Evolutionary conservation across 768 basidiomycete species (phyloP).

Genomic region (Amanita molliuscula): DNA sequence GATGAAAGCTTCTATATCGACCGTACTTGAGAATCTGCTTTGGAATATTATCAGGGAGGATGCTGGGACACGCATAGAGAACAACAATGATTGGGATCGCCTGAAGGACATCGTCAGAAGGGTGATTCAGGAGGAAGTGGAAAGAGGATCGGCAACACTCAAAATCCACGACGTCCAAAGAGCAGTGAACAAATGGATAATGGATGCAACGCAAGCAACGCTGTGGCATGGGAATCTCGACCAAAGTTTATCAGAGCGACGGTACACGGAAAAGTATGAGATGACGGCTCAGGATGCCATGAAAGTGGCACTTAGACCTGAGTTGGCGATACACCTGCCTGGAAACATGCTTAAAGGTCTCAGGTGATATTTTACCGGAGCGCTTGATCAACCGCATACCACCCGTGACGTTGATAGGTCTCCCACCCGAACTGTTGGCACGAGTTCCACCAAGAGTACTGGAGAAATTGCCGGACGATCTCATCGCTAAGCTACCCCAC

Average conservation of each 20-base stretch:
- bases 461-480: slow-evolving; percentile 1
- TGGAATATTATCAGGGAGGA: neutral
- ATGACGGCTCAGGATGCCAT: neutral
- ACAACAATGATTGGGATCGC: neutral
- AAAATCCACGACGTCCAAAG: neutral
- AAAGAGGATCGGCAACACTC: neutral
- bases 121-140: neutral
- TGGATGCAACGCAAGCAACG: neutral
- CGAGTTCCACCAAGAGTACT: neutral
- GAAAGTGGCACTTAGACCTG: neutral
- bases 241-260: neutral
- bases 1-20: neutral
- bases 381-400: neutral
- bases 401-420: too few species aligned
- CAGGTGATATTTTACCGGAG: neutral
- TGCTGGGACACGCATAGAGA: neutral
- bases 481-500: neutral
- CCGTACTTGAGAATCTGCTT: neutral
- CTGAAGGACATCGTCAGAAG: neutral
- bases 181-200: neutral
- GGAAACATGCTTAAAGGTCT: neutral
- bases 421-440: neutral
- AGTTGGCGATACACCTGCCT: neutral
- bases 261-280: neutral
- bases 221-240: slow-evolving; percentile 1